Evolutionary conservation across 2,329 filamentous ascomycete genomes (phyloP).

Genomic region (Botrytis aclada): DNA sequence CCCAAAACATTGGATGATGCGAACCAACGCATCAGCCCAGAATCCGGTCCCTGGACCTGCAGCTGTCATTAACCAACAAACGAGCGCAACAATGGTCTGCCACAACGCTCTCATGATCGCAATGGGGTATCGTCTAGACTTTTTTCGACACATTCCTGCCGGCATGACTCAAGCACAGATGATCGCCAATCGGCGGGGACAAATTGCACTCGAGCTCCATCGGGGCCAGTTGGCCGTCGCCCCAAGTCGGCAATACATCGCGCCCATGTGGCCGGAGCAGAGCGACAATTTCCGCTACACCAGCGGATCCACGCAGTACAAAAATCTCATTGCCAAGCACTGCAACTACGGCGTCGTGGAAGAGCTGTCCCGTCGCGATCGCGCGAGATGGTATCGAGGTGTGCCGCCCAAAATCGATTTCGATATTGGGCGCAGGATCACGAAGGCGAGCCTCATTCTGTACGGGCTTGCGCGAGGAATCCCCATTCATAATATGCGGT

Average conservation of each 20-base stretch:
- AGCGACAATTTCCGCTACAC: background rate
- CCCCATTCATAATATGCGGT: background rate
- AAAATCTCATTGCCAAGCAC: background rate
- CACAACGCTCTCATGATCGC: background rate
- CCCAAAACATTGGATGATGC: background rate
- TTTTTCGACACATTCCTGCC: background rate
- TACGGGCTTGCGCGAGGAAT: background rate
- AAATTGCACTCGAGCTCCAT: background rate
- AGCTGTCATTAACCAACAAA: background rate
- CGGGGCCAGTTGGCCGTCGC: background rate
- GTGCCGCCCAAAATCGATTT: background rate
- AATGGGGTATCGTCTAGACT: background rate
- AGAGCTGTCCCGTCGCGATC: background rate
- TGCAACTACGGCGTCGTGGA: background rate
- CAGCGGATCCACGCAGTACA: background rate
- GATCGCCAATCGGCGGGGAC: background rate
- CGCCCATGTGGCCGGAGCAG: too few relatives aligned
- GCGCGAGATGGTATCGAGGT: background rate
- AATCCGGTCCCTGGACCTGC: background rate
- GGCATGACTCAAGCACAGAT: background rate
- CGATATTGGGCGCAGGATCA: background rate
- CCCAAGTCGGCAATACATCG: background rate
- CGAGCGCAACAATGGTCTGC: background rate
- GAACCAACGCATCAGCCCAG: background rate
- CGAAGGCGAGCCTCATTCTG: background rate